phyloP scores from a whole-genome alignment of 164 flowering plant genomes.

The Tinospora cordifolia region DNA sequence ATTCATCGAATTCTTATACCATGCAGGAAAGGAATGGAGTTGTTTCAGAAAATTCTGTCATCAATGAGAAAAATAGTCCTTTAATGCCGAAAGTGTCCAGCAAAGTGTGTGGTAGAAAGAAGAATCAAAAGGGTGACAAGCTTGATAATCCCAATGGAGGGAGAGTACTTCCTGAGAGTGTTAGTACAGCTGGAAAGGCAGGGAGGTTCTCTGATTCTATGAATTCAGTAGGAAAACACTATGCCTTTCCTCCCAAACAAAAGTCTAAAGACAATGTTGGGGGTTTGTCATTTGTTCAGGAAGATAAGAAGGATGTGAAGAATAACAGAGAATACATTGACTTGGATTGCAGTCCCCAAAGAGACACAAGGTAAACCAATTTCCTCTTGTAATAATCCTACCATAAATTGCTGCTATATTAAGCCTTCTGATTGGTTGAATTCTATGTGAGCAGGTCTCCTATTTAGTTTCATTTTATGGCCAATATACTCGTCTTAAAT shows the following conservation, averaged over 20 bases:
- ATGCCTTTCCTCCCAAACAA: conserved; percentile 16
- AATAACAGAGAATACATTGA: conserved; percentile 29
- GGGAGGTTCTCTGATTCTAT: conserved; percentile 12
- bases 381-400: neutral
- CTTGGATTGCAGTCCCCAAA: conserved; percentile 25
- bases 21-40: conserved; percentile 43
- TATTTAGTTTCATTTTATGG: neutral
- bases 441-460: neutral
- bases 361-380: conserved; percentile 35
- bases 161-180: conserved; percentile 16
- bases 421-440: neutral
- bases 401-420: neutral
- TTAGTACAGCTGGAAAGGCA: conserved; percentile 13
- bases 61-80: conserved; percentile 19
- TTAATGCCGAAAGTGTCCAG: conserved; percentile 8
- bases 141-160: conserved; percentile 11
- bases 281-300: conserved; percentile 13
- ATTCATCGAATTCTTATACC: too few species aligned
- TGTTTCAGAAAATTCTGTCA: conserved; percentile 18
- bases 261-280: conserved; percentile 17
- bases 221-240: conserved; percentile 14
- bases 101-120: conserved; percentile 22
- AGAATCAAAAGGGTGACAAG: conserved; percentile 22
- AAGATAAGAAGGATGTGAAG: conserved; percentile 20
- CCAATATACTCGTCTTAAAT: neutral